phyloP scores from a whole-genome alignment of 768 basidiomycete genomes.

The Panaeolus papilionaceus region DNA sequence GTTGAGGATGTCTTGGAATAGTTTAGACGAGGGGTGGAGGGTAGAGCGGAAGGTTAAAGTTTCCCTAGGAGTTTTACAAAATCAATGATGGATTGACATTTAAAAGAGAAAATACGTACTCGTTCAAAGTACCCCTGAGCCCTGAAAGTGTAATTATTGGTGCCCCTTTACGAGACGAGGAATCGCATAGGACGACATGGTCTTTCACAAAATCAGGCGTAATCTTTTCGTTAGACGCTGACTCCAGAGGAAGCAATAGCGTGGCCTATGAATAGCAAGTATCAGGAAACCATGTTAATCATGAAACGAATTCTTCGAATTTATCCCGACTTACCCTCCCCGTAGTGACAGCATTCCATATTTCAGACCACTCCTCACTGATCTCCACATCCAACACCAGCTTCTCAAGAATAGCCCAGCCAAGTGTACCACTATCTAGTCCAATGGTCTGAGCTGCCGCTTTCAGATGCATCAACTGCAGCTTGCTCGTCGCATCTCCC shows the following conservation, averaged over 20 bases:
- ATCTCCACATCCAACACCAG: slow-evolving; percentile 54
- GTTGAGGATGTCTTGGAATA: slow-evolving; percentile 45
- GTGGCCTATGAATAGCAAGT: slow-evolving; percentile 62
- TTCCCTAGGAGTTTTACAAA: slow-evolving; percentile 35
- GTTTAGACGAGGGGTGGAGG: slow-evolving; percentile 46
- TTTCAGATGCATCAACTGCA: slow-evolving; percentile 77
- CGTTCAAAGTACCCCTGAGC: slow-evolving; percentile 70
- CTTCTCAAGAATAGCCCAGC: slow-evolving; percentile 82
- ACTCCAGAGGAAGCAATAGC: slow-evolving; percentile 78
- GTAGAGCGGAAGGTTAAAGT: slow-evolving; percentile 52
- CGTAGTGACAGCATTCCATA: slow-evolving; percentile 66
- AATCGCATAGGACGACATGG: slow-evolving; percentile 76
- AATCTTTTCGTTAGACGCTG: slow-evolving; percentile 56
- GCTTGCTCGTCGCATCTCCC: slow-evolving; percentile 70
- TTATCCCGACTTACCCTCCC: slow-evolving; percentile 62
- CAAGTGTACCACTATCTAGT: slow-evolving; percentile 65
- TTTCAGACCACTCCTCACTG: slow-evolving; percentile 72
- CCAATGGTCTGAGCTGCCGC: slow-evolving; percentile 74
- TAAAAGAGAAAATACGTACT: slow-evolving; percentile 47
- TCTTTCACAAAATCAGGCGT: slow-evolving; percentile 83
- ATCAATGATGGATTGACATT: slow-evolving; percentile 2
- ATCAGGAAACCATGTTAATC: slow-evolving; percentile 12
- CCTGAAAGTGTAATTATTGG: slow-evolving; percentile 84
- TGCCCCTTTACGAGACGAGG: slow-evolving; percentile 49
- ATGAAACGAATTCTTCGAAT: not conserved